phyloP scores from a whole-genome alignment of 768 basidiomycete species.

The Russula ochroleuca region DNA sequence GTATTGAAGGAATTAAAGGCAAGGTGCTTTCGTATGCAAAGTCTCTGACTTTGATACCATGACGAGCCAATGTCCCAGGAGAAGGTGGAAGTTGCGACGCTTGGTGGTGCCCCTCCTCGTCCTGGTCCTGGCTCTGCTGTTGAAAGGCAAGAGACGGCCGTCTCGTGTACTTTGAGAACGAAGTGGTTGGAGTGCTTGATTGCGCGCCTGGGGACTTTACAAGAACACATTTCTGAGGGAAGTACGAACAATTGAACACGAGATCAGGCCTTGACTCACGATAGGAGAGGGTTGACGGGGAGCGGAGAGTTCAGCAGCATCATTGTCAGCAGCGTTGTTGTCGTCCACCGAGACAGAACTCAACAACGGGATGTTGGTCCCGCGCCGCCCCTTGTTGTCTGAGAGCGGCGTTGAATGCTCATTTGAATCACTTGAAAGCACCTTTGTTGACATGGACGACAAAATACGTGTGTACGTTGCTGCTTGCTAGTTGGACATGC shows the following conservation, averaged over 20 bases:
- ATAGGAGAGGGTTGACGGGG: conserved; percentile 8
- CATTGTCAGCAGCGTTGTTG: conserved; percentile 1
- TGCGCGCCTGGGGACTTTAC: conserved; percentile 22
- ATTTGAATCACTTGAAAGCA: conserved; percentile 18
- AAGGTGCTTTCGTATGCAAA: conserved; percentile 67
- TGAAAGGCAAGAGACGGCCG: conserved; percentile 13
- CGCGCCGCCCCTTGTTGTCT: conserved; percentile 21
- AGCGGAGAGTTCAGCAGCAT: conserved; percentile 4
- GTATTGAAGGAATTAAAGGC: conserved; percentile 54
- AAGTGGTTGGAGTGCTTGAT: neutral
- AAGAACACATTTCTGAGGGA: conserved; percentile 22
- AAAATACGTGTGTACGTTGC: conserved; percentile 3
- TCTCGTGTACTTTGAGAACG: conserved; percentile 11
- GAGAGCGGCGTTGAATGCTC: conserved; percentile 24
- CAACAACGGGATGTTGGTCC: conserved; percentile 16
- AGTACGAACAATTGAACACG: conserved; percentile 14
- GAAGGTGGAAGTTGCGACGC: conserved; percentile 17
- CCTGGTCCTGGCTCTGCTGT: neutral
- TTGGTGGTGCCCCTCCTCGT: neutral
- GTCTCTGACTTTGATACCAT: conserved; percentile 48
- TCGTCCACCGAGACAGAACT: conserved; percentile 14
- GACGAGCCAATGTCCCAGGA: conserved; percentile 31
- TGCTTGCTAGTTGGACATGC: conserved; percentile 3
- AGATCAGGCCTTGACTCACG: conserved; percentile 26
- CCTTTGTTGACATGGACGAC: conserved; percentile 2